phyloP scores from a whole-genome alignment of 2,329 filamentous ascomycete genomes.

The Pseudocercospora fijiensis region DNA sequence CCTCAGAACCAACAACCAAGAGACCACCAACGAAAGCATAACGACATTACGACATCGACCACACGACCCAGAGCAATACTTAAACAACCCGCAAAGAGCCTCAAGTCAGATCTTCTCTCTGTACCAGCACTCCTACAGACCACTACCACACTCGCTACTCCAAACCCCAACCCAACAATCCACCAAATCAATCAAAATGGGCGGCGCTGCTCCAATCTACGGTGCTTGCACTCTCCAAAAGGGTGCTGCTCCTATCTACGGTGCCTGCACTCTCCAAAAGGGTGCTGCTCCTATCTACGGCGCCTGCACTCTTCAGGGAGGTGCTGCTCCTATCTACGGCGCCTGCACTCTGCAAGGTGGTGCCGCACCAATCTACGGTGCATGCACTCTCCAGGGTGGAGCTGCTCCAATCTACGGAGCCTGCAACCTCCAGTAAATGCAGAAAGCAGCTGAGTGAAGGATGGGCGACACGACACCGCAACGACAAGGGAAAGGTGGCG shows the following conservation, averaged over 20 bases:
- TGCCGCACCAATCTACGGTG: constrained; percentile 1
- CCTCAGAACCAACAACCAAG: constrained; percentile 8
- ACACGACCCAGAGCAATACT: background rate
- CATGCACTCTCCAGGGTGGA: background rate
- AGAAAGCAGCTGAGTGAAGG: background rate
- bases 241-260: background rate
- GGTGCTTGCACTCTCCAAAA: constrained; percentile 4
- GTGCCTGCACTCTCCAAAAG: background rate
- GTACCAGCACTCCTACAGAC: constrained; percentile 10
- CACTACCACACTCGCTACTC: constrained; percentile 14
- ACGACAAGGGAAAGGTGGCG: background rate
- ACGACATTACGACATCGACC: constrained; percentile 5
- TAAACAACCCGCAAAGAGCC: background rate
- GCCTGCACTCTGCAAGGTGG: constrained; percentile 1
- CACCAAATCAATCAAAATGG: constrained; percentile 5
- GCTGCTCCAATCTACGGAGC: background rate
- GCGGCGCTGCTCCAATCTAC: constrained; percentile 1
- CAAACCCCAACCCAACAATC: constrained; percentile 1
- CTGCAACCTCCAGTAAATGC: constrained; percentile 10
- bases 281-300: background rate
- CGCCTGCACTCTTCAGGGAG: background rate
- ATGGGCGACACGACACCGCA: background rate
- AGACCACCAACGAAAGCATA: constrained; percentile 3
- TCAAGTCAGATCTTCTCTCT: constrained; percentile 3
- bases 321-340: constrained; percentile 1